phyloP scores from a whole-genome alignment of 2,329 filamentous ascomycete genomes.

The Cercospora canescens region DNA sequence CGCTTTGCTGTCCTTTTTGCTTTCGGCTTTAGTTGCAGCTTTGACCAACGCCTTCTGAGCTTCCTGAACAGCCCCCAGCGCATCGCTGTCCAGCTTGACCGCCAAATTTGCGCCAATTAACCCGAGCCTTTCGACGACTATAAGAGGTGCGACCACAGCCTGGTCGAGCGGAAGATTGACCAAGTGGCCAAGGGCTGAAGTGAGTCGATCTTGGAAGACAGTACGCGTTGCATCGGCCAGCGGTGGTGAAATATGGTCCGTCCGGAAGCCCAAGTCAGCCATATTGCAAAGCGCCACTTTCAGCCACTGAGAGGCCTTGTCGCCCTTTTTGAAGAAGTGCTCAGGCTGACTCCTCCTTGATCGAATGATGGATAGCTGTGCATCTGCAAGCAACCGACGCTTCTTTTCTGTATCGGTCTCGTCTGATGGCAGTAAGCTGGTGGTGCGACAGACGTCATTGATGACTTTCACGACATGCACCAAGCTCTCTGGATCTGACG shows the following conservation, averaged over 20 bases:
- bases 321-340: slow-evolving; percentile 30
- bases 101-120: slow-evolving; percentile 15
- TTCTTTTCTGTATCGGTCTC: slow-evolving; percentile 47
- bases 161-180: slow-evolving; percentile 36
- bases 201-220: slow-evolving; percentile 56
- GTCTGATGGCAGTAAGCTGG: slow-evolving; percentile 43
- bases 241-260: slow-evolving; percentile 31
- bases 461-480: slow-evolving; percentile 54
- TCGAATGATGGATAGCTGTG: slow-evolving; percentile 53
- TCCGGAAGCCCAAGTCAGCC: slow-evolving; percentile 25
- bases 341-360: slow-evolving; percentile 34
- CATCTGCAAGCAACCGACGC: slow-evolving; percentile 54
- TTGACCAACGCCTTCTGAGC: slow-evolving; percentile 25
- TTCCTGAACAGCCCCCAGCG: slow-evolving; percentile 19
- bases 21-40: slow-evolving; percentile 19
- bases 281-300: slow-evolving; percentile 27
- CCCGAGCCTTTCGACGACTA: slow-evolving; percentile 23
- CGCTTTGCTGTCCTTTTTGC: slow-evolving; percentile 24
- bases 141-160: slow-evolving; percentile 21
- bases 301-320: slow-evolving; percentile 32
- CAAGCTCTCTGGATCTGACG: slow-evolving; percentile 53
- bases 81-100: slow-evolving; percentile 17
- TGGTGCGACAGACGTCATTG: slow-evolving; percentile 47
- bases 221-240: slow-evolving; percentile 50
- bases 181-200: slow-evolving; percentile 55